Conservation (phyloP, 2,329 filamentous ascomycete species). For the Ophiocordyceps polyrhachis-furcata region DNA sequence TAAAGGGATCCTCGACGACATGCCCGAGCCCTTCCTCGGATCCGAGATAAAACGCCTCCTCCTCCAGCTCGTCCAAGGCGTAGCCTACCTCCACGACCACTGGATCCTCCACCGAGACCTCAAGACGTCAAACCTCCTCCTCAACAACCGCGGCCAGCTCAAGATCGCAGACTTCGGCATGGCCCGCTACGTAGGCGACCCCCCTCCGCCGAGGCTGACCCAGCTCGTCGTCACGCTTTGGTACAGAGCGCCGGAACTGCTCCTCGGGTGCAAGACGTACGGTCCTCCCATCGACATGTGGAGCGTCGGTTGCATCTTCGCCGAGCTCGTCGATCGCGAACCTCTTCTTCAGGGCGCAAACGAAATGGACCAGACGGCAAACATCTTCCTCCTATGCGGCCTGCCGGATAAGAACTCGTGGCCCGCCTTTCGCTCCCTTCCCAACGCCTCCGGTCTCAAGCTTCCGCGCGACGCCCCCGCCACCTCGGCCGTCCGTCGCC, state of each 20-base stretch:
- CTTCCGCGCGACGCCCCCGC: constrained; percentile 33
- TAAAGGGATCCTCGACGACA: constrained; percentile 79
- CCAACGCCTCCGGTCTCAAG: constrained; percentile 66
- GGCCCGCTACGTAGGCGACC: constrained; percentile 74
- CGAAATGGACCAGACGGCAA: constrained; percentile 76
- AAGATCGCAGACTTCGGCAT: constrained; percentile 98
- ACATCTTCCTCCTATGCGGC: constrained; percentile 80
- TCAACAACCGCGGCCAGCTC: constrained; percentile 86
- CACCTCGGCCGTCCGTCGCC: constrained; percentile 45
- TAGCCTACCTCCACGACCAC: constrained; percentile 69
- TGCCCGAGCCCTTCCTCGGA: constrained; percentile 81
- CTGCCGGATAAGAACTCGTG: constrained; percentile 66
- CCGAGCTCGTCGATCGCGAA: constrained; percentile 67
- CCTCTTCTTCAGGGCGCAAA: constrained; percentile 76
- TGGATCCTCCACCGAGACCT: constrained; percentile 90
- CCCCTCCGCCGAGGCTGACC: constrained; percentile 62
- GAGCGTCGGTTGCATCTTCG: constrained; percentile 92
- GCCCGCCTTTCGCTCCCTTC: constrained; percentile 73
- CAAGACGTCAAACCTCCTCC: constrained; percentile 82
- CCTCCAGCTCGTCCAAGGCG: constrained; percentile 60
- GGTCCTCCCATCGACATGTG: constrained; percentile 73
- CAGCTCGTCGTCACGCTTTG: constrained; percentile 91
- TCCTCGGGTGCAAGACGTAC: constrained; percentile 66
- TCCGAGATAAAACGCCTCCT: constrained; percentile 87
- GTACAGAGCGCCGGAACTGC: constrained; percentile 84